These are phyloP conservation scores for Ascochyta koolunga DNA, from an alignment of 2,329 filamentous ascomycete genomes.

Conservation along the genomic window DNA sequence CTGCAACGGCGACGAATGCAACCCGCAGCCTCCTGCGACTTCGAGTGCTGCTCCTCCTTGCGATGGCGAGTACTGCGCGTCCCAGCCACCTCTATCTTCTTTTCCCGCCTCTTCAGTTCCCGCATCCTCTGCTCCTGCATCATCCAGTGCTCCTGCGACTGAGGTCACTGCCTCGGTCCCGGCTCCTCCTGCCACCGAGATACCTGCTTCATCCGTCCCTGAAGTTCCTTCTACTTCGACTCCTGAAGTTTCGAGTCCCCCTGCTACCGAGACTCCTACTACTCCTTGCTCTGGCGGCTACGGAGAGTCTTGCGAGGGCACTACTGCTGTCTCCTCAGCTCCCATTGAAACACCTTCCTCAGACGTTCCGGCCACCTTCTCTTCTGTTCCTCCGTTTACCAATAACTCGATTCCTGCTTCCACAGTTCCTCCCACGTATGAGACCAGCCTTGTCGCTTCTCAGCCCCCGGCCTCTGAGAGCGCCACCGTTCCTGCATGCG, in stretches of 20 bases:
- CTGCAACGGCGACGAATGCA: slow-evolving; percentile 10
- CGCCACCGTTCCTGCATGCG: slow-evolving; percentile 2
- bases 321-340: slow-evolving; percentile 6
- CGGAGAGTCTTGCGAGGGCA: slow-evolving; percentile 8
- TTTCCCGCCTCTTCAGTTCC: background rate
- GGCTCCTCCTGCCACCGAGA: slow-evolving; percentile 17
- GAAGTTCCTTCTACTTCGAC: background rate
- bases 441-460: slow-evolving; percentile 5
- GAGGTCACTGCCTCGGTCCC: slow-evolving; percentile 7
- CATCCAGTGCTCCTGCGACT: background rate
- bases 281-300: slow-evolving; percentile 8
- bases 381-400: slow-evolving; percentile 18
- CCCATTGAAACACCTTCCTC: slow-evolving; percentile 7
- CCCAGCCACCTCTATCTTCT: slow-evolving; percentile 1
- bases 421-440: slow-evolving; percentile 14
- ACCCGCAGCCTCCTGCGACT: slow-evolving; percentile 11
- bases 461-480: slow-evolving; percentile 5
- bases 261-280: slow-evolving; percentile 13
- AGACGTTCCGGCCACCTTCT: slow-evolving; percentile 5
- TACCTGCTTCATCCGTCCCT: background rate
- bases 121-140: background rate
- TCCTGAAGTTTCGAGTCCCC: slow-evolving; percentile 6
- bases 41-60: background rate
- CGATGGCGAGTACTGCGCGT: background rate
- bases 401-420: slow-evolving; percentile 27